Evolutionary conservation across 2,329 filamentous ascomycete species (phyloP).

Genomic region (Beauveria varroae): DNA sequence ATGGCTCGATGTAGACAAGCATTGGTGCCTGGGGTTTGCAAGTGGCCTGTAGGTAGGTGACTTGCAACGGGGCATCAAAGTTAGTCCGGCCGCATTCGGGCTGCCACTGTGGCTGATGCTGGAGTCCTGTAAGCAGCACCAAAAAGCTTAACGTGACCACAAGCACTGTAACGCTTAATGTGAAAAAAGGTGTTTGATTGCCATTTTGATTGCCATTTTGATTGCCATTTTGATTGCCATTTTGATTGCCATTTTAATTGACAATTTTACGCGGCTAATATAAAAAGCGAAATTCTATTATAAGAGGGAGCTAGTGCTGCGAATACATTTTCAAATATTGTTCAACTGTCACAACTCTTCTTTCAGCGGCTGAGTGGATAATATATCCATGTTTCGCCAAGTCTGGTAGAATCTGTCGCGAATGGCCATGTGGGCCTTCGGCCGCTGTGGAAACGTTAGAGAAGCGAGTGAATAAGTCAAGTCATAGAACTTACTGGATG

Average conservation of each 20-base stretch:
- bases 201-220: too few species aligned
- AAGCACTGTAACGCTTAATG: not conserved
- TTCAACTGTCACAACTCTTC: constrained; percentile 1
- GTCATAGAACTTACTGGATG: constrained; percentile 27
- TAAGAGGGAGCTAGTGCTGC: not conserved
- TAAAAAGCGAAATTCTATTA: not conserved
- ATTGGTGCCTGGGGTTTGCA: too few species aligned
- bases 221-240: too few species aligned
- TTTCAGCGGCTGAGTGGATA: not conserved
- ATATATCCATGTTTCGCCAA: constrained; percentile 15
- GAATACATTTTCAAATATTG: not conserved
- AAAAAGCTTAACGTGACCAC: not conserved
- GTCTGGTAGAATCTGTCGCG: constrained; percentile 19
- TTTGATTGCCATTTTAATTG: too few species aligned
- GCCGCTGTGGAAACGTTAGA: constrained; percentile 19
- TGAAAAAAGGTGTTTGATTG: too few species aligned
- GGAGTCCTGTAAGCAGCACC: too few species aligned
- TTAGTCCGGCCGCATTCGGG: constrained; percentile 8
- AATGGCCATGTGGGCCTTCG: constrained; percentile 30
- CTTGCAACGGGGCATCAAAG: constrained; percentile 4
- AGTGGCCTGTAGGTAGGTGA: not conserved
- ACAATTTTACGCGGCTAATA: not conserved
- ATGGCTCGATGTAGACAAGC: not conserved
- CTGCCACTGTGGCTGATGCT: not conserved
- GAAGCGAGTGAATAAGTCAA: not conserved